Base-by-base conservation (phyloP, 257 asterid genomes). In the Primulina huaijiensis region DNA sequence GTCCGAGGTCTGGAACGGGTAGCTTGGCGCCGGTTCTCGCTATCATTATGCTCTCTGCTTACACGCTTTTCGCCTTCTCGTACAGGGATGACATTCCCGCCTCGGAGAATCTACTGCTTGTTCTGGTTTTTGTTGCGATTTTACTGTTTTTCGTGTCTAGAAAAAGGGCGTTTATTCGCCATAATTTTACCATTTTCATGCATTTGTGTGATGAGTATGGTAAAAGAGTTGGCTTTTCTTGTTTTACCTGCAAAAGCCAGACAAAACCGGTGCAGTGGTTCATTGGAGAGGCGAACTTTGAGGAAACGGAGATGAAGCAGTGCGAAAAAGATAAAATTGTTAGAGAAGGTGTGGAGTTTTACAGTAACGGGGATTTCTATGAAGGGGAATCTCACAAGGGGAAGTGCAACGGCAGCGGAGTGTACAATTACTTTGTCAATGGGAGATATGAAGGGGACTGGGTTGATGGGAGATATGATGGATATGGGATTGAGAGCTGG, bases 401-500 rank as follows among this genome's bases (percentile, higher is more conserved):
- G 56, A 82, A 73, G 76, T 89, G 96, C 73, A 92, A 84, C 56
- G 98, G 98, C 6, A 89, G 98, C 81, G 98, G 98, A 35, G 97
- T 92, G 21, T 88, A 88, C 25, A 85, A 81, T 65, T 92, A 83
- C 78, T 79, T 82, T 68, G 91, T 78, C 61, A 88, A 82, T 64
- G 96, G 97, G 31, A 85, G 95, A 76, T 92, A 92, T 58, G 98
- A 92, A 46, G 98, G 98, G 53, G 97, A 92, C 27, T 92, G 98
- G 98, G 64, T 92, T 46, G 95, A 92, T 77, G 97, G 96, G 60
- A 84, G 72, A 58, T 92, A 92, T 62, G 98, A 92, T 72, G 98
- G 98, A 4, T 86, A 85, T 69, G 98, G 98, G 25, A 82, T 92
- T 57, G 98, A 92, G 80, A 85, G 90, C 21, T 92, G 98, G 98